These are phyloP conservation scores for Sphaerulina populicola DNA, from an alignment of 2,329 filamentous ascomycete genomes.

Conservation along the genomic window DNA sequence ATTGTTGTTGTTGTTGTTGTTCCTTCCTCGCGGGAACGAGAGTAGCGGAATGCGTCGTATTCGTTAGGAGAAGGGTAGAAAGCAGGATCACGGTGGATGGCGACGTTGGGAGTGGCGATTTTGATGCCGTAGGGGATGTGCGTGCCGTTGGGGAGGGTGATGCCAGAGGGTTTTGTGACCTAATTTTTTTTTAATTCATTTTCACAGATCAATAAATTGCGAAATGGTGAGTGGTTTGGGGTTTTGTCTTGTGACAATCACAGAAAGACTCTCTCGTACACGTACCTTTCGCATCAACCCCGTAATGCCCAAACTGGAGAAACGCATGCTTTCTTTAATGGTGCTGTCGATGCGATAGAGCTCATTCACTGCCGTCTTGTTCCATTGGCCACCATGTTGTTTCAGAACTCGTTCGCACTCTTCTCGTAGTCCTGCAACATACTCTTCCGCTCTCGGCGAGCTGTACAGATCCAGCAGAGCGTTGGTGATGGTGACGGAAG, in stretches of 20 bases:
- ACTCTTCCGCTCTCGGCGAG: slow-evolving; percentile 14
- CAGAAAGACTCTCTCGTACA: not conserved
- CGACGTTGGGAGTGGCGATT: slow-evolving; percentile 16
- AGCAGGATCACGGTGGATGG: slow-evolving; percentile 25
- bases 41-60: slow-evolving; percentile 28
- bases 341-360: slow-evolving; percentile 22
- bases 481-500: slow-evolving; percentile 20
- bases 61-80: slow-evolving; percentile 22
- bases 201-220: no score
- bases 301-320: slow-evolving; percentile 10
- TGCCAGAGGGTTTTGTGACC: slow-evolving; percentile 21
- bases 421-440: slow-evolving; percentile 19
- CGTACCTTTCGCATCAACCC: slow-evolving; percentile 10
- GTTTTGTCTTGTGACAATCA: slow-evolving; percentile 14
- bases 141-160: slow-evolving; percentile 22
- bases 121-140: slow-evolving; percentile 22
- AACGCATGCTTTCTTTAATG: slow-evolving; percentile 27
- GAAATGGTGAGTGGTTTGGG: slow-evolving; percentile 8
- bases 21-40: slow-evolving; percentile 13
- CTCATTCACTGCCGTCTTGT: slow-evolving; percentile 19
- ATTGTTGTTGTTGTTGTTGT: no score
- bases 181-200: slow-evolving; percentile 6
- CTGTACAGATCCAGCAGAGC: slow-evolving; percentile 21
- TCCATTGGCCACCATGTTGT: slow-evolving; percentile 16
- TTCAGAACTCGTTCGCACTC: slow-evolving; percentile 19